Evolutionary conservation across 2,329 filamentous ascomycete genomes (phyloP).

Genomic region (Anthostomella pinea): DNA sequence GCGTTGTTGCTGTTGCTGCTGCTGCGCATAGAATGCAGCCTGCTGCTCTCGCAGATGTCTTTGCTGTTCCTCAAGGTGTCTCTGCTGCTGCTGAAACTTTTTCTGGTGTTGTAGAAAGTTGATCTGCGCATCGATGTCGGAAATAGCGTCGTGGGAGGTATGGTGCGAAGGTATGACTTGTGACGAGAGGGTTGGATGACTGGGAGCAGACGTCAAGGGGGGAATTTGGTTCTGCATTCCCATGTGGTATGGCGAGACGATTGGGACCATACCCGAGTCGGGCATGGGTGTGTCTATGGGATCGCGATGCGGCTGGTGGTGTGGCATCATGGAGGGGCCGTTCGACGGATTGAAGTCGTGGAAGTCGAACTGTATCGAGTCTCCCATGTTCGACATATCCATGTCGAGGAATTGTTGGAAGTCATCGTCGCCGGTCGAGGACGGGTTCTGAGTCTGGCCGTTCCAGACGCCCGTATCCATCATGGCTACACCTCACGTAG

Average conservation of each 20-base stretch:
- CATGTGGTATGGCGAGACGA: constrained; percentile 36
- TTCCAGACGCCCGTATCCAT: constrained; percentile 56
- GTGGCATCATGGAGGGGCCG: constrained; percentile 38
- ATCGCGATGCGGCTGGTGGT: constrained; percentile 38
- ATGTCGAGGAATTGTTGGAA: constrained; percentile 65
- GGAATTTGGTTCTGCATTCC: constrained; percentile 45
- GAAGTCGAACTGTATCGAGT: constrained; percentile 60
- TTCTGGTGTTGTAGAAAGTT: constrained; percentile 64
- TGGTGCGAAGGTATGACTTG: constrained; percentile 44
- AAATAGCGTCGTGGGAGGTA: constrained; percentile 50
- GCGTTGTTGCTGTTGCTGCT: constrained; percentile 49
- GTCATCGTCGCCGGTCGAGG: constrained; percentile 53
- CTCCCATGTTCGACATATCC: constrained; percentile 50
- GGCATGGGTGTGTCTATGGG: constrained; percentile 50
- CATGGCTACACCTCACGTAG: constrained; percentile 40
- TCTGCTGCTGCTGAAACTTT: constrained; percentile 58
- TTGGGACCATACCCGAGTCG: constrained; percentile 39
- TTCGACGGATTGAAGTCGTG: constrained; percentile 47
- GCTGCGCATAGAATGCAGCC: constrained; percentile 51
- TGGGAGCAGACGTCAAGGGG: constrained; percentile 45
- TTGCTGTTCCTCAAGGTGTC: constrained; percentile 56
- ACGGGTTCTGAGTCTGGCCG: constrained; percentile 54
- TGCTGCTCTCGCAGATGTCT: constrained; percentile 40
- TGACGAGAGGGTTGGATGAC: constrained; percentile 45
- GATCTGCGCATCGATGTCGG: constrained; percentile 63